Conservation (phyloP, 805 yeast species). For the Myxozyma vanderwaltii region DNA sequence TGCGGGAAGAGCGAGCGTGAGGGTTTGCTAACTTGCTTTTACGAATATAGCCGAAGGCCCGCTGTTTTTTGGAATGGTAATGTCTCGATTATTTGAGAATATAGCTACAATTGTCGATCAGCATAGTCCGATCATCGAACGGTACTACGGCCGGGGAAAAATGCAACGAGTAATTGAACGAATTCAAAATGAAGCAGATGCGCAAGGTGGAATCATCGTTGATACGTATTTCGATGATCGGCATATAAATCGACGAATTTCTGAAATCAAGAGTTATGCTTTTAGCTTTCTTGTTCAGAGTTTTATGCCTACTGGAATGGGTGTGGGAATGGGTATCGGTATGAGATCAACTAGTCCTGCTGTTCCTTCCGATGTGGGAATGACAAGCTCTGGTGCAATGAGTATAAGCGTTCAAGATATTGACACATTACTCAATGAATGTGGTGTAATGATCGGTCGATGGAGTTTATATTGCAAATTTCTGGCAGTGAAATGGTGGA, state of each 20-base stretch:
- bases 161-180: slow-evolving; percentile 68
- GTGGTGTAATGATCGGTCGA: slow-evolving; percentile 74
- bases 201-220: slow-evolving; percentile 85
- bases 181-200: slow-evolving; percentile 84
- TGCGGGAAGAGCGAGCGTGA: not conserved
- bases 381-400: not conserved
- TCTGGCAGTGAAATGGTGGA: slow-evolving; percentile 33
- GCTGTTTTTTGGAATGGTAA: slow-evolving; percentile 45
- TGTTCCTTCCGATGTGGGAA: slow-evolving; percentile 37
- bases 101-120: slow-evolving; percentile 82
- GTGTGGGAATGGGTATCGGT: slow-evolving; percentile 31
- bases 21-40: slow-evolving; percentile 49
- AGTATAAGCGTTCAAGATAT: slow-evolving; percentile 57
- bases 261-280: slow-evolving; percentile 58
- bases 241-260: slow-evolving; percentile 56
- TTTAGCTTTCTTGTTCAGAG: slow-evolving; percentile 51
- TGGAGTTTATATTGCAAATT: slow-evolving; percentile 68
- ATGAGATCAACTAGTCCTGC: slow-evolving; percentile 39
- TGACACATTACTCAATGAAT: slow-evolving; percentile 68
- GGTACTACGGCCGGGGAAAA: slow-evolving; percentile 63
- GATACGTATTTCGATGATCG: slow-evolving; percentile 83
- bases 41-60: slow-evolving; percentile 31
- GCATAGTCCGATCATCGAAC: slow-evolving; percentile 76
- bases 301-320: slow-evolving; percentile 34
- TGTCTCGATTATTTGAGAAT: slow-evolving; percentile 66